A percentile compares a stretch with the other conserved stretches of the same genome.
Evolutionary conservation across 176 grass and related monocot species (phyloP).

Genomic region (Carex littledalei): DNA sequence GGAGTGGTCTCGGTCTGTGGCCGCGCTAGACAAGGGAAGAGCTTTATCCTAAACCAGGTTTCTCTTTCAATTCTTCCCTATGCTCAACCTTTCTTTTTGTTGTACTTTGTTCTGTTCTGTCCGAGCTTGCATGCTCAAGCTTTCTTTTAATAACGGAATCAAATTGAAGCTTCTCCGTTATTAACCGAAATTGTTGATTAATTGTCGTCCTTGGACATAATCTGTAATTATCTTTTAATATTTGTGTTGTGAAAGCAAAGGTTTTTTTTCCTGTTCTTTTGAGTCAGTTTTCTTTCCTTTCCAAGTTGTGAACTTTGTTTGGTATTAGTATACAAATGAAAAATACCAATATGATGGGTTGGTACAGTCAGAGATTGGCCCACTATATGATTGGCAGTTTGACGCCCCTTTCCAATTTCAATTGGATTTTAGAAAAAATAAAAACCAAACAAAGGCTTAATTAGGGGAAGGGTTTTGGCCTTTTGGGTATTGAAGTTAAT

Average conservation of each 20-base stretch:
- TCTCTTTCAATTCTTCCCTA: not conserved
- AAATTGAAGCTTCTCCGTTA: not conserved
- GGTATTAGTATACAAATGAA: not conserved
- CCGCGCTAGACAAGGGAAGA: constrained; percentile 78
- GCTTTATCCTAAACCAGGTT: constrained; percentile 76
- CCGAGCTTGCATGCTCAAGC: not conserved
- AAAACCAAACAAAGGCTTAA: not conserved
- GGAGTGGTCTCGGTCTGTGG: constrained; percentile 71
- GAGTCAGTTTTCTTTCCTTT: not conserved
- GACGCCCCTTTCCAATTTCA: not conserved
- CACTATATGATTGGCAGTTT: not conserved
- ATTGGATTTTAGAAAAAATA: not conserved
- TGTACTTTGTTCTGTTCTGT: not conserved
- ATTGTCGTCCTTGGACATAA: not conserved
- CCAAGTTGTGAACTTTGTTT: not conserved
- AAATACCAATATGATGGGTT: constrained; percentile 5
- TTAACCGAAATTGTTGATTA: not conserved
- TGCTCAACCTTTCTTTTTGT: not conserved
- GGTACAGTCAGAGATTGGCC: not conserved
- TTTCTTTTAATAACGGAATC: not conserved
- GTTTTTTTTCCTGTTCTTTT: not conserved
- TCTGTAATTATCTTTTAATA: not conserved
- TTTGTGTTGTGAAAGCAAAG: not conserved
- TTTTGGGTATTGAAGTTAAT: not conserved
- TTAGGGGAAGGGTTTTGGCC: not conserved